Conservation (phyloP, 2,329 filamentous ascomycete species). For the Tolypocladium amazonense region DNA sequence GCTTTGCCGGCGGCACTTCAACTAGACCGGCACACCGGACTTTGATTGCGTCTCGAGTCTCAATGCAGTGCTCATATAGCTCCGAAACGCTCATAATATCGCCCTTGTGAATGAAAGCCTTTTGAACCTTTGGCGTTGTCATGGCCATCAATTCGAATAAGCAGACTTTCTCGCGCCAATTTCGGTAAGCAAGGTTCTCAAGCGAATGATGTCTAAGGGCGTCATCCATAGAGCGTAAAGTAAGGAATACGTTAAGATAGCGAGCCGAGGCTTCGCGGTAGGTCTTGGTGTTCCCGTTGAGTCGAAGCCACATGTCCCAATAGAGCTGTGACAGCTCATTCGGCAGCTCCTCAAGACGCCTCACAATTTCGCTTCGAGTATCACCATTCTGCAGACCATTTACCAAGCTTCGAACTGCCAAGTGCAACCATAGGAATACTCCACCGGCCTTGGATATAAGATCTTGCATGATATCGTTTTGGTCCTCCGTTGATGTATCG, state of each 20-base stretch:
- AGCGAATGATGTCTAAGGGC: no score
- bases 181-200: no score
- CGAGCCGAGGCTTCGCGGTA: background rate
- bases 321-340: background rate
- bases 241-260: background rate
- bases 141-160: no score
- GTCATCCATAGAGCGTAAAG: no score
- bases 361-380: background rate
- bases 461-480: background rate
- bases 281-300: background rate
- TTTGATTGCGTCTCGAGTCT: no score
- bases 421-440: conserved; percentile 4
- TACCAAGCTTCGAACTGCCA: background rate
- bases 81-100: no score
- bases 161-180: no score
- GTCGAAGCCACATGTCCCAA: background rate
- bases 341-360: background rate
- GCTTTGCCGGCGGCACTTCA: no score
- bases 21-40: no score
- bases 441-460: conserved; percentile 2
- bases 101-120: no score
- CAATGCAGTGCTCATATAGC: no score
- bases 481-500: background rate
- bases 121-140: no score
- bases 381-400: background rate